Base-by-base conservation (phyloP, 305 asterid genomes). In the Andrographis paniculata region DNA sequence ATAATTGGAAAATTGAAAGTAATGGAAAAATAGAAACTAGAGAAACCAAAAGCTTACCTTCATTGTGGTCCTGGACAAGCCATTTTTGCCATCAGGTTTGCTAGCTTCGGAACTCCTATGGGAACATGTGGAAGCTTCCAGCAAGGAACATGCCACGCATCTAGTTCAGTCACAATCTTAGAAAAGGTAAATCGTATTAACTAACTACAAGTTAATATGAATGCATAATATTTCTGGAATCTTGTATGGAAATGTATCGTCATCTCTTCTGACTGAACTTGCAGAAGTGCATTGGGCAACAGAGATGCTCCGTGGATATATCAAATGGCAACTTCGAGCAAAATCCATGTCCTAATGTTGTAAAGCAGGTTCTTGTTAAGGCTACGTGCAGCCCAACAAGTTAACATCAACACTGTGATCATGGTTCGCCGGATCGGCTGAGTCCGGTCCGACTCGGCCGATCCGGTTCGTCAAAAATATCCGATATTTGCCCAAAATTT, bases 61-160 rank as follows among this genome's bases (percentile, higher is more conserved):
- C 79, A 38, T 14, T 86, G 96, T 53, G 74, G 75, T 23, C 63
- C 66, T 0, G 94, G 94, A 21, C 79, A 77, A 55, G 47, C 74
- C 14, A 91, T 91, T 50, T 69, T 95, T 56, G 62, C 94, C 27
- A 86, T 89, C 52, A 85, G 82, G 67, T 89, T 89, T 69, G 98
- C 98, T 5, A 89, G 98, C 82, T 89, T 82, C 19, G 99, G 99
- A 66, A 91, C 95, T 55, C 94, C 99, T 30, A 52, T 60, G 9
- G 99, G 99, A 43, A 83, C 85, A 8, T 91, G 99, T 45, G 99
- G 99, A 33, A 76, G 54, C 56, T 86, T 86, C 80, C 77, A 76
- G 72, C 73, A 74, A 68, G 98, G 98, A 65, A 48, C 79, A 33
- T 89, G 98, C 83, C 95, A 89, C 56, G 82, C 99, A 68, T 66